Evolutionary conservation across 306 rosid genomes (phyloP).

Genomic region (Canavalia ensiformis): DNA sequence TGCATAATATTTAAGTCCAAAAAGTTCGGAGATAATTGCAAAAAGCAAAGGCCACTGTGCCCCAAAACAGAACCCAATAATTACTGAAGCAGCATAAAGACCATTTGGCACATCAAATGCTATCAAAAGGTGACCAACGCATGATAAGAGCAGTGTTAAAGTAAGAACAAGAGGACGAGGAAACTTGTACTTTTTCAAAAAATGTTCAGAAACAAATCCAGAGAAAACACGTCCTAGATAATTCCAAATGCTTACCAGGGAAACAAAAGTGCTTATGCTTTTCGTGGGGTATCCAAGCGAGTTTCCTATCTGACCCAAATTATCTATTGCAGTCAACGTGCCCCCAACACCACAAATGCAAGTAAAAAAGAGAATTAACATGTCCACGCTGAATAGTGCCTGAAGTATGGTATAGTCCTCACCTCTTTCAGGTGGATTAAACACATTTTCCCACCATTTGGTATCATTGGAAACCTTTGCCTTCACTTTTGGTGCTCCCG

Average conservation of each 20-base stretch:
- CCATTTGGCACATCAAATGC: constrained; percentile 59
- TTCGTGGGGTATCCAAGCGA: constrained; percentile 58
- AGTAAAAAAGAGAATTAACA: constrained; percentile 58
- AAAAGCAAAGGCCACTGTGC: constrained; percentile 90
- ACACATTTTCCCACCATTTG: constrained; percentile 58
- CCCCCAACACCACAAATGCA: constrained; percentile 73
- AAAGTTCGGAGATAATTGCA: constrained; percentile 80
- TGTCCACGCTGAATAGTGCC: constrained; percentile 70
- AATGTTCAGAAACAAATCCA: constrained; percentile 64
- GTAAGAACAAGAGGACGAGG: constrained; percentile 70
- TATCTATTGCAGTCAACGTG: constrained; percentile 64
- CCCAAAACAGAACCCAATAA: constrained; percentile 80
- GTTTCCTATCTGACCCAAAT: constrained; percentile 71
- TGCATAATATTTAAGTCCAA: constrained; percentile 82
- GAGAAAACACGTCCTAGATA: constrained; percentile 63
- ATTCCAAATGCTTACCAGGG: constrained; percentile 72
- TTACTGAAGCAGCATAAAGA: constrained; percentile 66
- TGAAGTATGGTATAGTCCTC: constrained; percentile 75
- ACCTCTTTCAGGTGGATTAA: constrained; percentile 68
- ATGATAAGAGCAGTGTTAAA: constrained; percentile 51
- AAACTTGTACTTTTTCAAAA: constrained; percentile 50
- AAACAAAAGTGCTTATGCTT: constrained; percentile 69
- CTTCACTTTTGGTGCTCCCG: not conserved
- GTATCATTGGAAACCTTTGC: constrained; percentile 2
- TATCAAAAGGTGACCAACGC: constrained; percentile 65